These are phyloP conservation scores for Zea mays DNA, from an alignment of 176 grass and related monocot species.

Conservation along the genomic window DNA sequence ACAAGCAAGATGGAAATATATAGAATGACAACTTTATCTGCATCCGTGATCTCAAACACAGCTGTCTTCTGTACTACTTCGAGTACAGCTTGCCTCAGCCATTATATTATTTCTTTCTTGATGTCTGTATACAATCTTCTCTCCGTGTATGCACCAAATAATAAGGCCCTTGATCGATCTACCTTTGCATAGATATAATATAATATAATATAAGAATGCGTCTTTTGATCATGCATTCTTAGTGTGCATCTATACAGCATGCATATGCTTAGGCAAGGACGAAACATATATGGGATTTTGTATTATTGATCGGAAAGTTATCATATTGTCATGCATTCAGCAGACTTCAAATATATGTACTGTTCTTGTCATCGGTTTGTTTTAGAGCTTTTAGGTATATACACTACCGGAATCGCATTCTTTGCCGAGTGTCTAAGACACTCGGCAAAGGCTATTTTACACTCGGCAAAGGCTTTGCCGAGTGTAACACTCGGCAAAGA, in stretches of 20 bases:
- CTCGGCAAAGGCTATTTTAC: too few species aligned
- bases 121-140: constrained; percentile 15
- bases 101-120: constrained; percentile 1
- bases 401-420: too few species aligned
- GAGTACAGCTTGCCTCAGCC: constrained; percentile 36
- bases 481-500: too few species aligned
- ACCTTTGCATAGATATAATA: not conserved
- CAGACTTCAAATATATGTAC: too few species aligned
- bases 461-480: too few species aligned
- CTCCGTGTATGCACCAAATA: not conserved
- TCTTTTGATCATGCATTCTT: not conserved
- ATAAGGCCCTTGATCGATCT: not conserved
- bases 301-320: too few species aligned
- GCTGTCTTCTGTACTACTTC: constrained; percentile 45
- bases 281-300: not conserved
- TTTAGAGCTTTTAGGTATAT: too few species aligned
- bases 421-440: too few species aligned
- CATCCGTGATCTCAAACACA: constrained; percentile 38
- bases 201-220: not conserved
- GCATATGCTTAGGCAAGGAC: not conserved
- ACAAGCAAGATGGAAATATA: constrained; percentile 29
- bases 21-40: constrained; percentile 46
- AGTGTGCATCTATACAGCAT: not conserved
- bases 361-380: too few species aligned
- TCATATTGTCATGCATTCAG: too few species aligned